Evolutionary conservation across 2,329 filamentous ascomycete species (phyloP), one percentile per base, ranked within the genome.

Genomic region (Fonsecaea erecta): DNA sequence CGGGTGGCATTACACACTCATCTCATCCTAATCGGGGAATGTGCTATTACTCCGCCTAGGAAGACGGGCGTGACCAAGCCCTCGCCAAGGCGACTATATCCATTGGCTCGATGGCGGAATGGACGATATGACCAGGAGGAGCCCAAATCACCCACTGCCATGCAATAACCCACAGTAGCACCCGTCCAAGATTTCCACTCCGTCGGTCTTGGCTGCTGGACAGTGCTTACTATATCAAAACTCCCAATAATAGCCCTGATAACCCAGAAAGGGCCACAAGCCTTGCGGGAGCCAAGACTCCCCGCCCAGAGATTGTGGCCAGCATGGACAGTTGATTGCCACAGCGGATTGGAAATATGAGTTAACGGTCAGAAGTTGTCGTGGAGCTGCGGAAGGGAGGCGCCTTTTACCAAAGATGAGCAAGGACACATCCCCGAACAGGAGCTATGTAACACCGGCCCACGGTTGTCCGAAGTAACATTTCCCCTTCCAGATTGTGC

Each of bases 201-300:
- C 4, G 16, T n/a, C 24, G 18, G 30, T 28, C 43, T 52, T 60
- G 57, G 43, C 57, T 32, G 18, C 28, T 18, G 16, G 43, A 26
- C n/a, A 48, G 55, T 58, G 59, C 52, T 62, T 62, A 62, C 59
- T 54, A 32, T 46, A 32, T 54, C 52, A 54, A n/a, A 12, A 21
- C 51, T 62, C 18, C 59, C 51, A 53, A 62, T 55, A 35, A 46
- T 62, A 54, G 48, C 1, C 21, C 24, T n/a, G 37, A 24, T 6
- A 12, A 32, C 12, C 11, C n/a, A n/a, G n/a, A 12, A 48, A 43
- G 34, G 21, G 56, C 40, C 24, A 35, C 57, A 60, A 60, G 57
- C 57, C 55, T 60, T 52, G 37, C 28, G 43, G 57, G 28, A 37
- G 55, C 55, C 55, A 58, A 58, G 55, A 48, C n/a, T 24, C 18